These are phyloP conservation scores for Jackrogersella minutella DNA, from an alignment of 495 filamentous ascomycete species.

Conservation along the genomic window DNA sequence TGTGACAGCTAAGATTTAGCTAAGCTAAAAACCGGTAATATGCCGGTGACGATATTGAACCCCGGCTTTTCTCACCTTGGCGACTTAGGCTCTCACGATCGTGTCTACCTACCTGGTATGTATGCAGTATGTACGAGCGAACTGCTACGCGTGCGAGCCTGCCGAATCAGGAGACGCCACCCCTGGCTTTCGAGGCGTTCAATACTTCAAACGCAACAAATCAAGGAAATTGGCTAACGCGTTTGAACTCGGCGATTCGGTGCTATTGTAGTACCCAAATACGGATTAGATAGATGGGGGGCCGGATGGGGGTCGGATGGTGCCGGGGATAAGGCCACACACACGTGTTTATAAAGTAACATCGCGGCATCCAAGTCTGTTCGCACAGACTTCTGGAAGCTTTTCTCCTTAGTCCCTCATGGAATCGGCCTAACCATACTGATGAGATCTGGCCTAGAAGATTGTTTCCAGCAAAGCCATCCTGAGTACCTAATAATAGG, in stretches of 20 bases:
- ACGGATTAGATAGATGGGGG: no score
- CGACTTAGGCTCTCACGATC: background rate
- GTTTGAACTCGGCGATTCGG: constrained; percentile 25
- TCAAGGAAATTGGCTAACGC: constrained; percentile 26
- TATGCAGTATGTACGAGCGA: constrained; percentile 22
- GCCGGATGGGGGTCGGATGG: constrained; percentile 1
- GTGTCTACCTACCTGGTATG: no score
- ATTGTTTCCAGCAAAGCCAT: no score
- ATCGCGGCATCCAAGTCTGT: constrained; percentile 20
- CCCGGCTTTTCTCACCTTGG: constrained; percentile 6
- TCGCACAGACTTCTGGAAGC: constrained; percentile 28
- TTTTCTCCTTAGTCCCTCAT: constrained; percentile 7
- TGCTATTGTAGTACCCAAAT: constrained; percentile 15
- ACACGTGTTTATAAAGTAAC: constrained; percentile 12
- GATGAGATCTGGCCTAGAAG: background rate
- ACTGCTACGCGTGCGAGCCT: constrained; percentile 16
- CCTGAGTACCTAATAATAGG: no score
- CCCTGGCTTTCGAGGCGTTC: constrained; percentile 13
- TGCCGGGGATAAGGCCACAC: background rate
- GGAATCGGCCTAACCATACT: background rate
- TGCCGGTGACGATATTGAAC: constrained; percentile 19
- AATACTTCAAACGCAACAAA: background rate
- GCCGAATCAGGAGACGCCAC: constrained; percentile 26
- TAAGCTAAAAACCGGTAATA: constrained; percentile 36
- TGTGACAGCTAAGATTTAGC: constrained; percentile 32